These are phyloP conservation scores for Hansenula sp. DNA, from an alignment of 1,139 yeast genomes.

Conservation along the genomic window DNA sequence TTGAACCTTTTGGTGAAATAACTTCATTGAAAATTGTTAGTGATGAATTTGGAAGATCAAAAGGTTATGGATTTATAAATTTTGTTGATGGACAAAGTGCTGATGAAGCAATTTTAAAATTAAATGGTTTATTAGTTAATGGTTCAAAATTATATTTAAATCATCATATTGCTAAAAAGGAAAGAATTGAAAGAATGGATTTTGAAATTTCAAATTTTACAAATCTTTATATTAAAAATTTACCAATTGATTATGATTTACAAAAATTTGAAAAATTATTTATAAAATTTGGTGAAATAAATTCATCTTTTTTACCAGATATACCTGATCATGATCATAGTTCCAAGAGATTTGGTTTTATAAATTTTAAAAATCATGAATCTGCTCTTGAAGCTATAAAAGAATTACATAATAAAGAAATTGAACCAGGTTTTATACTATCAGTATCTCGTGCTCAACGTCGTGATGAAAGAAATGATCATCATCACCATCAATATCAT, in stretches of 20 bases:
- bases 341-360: constrained; percentile 32
- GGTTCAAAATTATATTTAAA: constrained; percentile 40
- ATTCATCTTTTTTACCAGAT: constrained; percentile 22
- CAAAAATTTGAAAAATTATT: constrained; percentile 26
- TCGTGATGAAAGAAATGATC: constrained; percentile 28
- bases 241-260: constrained; percentile 39
- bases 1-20: constrained; percentile 38
- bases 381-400: constrained; percentile 30
- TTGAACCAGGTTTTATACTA: constrained; percentile 22
- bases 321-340: constrained; percentile 8
- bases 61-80: constrained; percentile 46
- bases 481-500: constrained; percentile 3
- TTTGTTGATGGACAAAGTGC: constrained; percentile 37
- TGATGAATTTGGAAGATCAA: constrained; percentile 36
- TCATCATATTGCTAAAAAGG: constrained; percentile 49
- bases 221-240: constrained; percentile 52
- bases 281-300: constrained; percentile 36
- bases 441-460: constrained; percentile 35
- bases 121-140: constrained; percentile 35
- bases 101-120: constrained; percentile 35
- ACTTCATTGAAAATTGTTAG: constrained; percentile 39
- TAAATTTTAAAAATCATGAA: constrained; percentile 31
- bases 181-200: constrained; percentile 33
- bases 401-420: constrained; percentile 26
- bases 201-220: constrained; percentile 42